These are phyloP conservation scores for Psilocybe subaeruginosa DNA, from an alignment of 768 basidiomycete genomes.

Conservation along the genomic window DNA sequence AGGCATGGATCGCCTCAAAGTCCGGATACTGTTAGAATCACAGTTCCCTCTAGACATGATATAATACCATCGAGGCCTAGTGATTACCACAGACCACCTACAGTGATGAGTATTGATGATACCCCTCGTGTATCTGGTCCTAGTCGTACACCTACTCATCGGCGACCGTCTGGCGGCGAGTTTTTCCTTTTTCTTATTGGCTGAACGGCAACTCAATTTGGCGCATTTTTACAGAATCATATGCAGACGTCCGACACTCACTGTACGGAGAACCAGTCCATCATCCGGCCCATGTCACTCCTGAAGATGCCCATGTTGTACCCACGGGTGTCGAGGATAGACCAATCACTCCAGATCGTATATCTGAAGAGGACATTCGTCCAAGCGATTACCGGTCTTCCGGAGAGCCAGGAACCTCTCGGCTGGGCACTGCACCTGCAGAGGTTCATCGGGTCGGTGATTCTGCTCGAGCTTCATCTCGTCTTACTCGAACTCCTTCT, in stretches of 20 bases:
- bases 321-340: not conserved
- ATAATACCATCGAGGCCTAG: not conserved
- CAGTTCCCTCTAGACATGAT: slow-evolving; percentile 13
- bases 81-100: slow-evolving; percentile 24
- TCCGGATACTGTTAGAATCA: slow-evolving; percentile 11
- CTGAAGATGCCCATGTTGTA: not conserved
- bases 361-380: not conserved
- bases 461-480: not conserved
- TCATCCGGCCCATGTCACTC: slow-evolving; percentile 10
- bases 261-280: slow-evolving; percentile 13
- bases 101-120: slow-evolving; percentile 24
- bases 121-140: not conserved
- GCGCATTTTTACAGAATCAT: not conserved
- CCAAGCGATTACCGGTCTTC: not conserved
- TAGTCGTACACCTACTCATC: slow-evolving; percentile 16
- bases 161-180: slow-evolving; percentile 22
- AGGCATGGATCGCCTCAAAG: slow-evolving; percentile 1
- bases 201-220: not conserved
- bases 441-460: slow-evolving; percentile 9
- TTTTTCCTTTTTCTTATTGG: not conserved
- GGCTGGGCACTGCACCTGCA: not conserved
- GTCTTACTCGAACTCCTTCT: not conserved
- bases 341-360: not conserved
- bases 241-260: slow-evolving; percentile 16
- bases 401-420: not conserved